Conservation (phyloP, 495 filamentous ascomycete species). For the Umbilicaria muhlenbergii region DNA sequence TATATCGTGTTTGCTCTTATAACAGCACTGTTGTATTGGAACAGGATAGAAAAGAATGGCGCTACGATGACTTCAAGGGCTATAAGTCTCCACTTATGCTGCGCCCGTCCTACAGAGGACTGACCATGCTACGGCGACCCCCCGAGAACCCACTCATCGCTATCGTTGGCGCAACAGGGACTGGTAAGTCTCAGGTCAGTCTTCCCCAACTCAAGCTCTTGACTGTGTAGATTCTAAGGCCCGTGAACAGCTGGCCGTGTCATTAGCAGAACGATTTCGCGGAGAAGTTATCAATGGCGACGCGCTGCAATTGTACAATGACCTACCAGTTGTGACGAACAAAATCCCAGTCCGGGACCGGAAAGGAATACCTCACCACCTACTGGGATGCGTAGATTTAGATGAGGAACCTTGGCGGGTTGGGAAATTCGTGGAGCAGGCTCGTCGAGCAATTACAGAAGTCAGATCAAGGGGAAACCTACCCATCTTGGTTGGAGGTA, state of each 20-base stretch:
- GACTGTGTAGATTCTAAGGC: conserved; percentile 6
- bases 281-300: conserved; percentile 97
- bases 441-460: conserved; percentile 53
- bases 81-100: too few species aligned
- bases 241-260: conserved; percentile 63
- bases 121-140: conserved; percentile 2
- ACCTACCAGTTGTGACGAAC: conserved; percentile 90
- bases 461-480: conserved; percentile 62
- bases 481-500: conserved; percentile 86
- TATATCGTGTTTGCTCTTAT: too few species aligned
- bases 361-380: conserved; percentile 74
- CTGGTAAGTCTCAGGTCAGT: conserved; percentile 90
- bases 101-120: too few species aligned
- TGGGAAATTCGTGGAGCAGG: conserved; percentile 52
- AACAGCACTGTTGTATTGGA: too few species aligned
- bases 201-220: not conserved
- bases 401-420: conserved; percentile 72
- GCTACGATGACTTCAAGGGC: too few species aligned
- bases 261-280: conserved; percentile 66
- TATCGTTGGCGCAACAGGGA: conserved; percentile 85
- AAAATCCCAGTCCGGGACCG: conserved; percentile 64
- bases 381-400: conserved; percentile 60
- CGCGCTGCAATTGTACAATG: conserved; percentile 96
- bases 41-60: too few species aligned
- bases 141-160: conserved; percentile 53